Percentiles rank a stretch among this genome's conserved stretches.
Evolutionary conservation across 164 flowering plant genomes (phyloP).

Genomic region (Brasenia schreberi): DNA sequence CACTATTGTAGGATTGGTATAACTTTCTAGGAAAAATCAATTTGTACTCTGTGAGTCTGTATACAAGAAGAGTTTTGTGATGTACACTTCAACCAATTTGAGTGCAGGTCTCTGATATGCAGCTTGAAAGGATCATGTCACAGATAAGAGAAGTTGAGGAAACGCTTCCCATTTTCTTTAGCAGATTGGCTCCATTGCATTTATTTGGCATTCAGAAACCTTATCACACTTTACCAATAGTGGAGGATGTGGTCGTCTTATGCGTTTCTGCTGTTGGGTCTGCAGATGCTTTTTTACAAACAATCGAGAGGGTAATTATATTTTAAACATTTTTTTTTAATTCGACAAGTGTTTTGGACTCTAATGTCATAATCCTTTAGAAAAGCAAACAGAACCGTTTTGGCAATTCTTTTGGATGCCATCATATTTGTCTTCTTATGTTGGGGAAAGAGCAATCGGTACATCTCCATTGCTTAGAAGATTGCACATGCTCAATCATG

Average conservation of each 20-base stretch:
- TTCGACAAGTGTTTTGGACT: neutral
- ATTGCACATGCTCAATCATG: neutral
- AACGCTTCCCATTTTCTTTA: slow-evolving; percentile 43
- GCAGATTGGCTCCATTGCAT: slow-evolving; percentile 45
- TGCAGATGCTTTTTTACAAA: slow-evolving; percentile 44
- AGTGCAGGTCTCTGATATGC: slow-evolving; percentile 33
- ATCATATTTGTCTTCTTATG: neutral
- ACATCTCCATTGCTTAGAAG: no score
- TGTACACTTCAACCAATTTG: neutral
- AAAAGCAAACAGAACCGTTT: neutral
- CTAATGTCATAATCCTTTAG: neutral
- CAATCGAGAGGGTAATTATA: slow-evolving; percentile 34
- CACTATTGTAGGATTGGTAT: no score
- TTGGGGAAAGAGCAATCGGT: no score
- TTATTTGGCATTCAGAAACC: slow-evolving; percentile 35
- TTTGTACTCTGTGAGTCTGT: no score
- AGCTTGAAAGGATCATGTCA: slow-evolving; percentile 27
- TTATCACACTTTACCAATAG: slow-evolving; percentile 22
- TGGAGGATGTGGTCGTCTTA: slow-evolving; percentile 22
- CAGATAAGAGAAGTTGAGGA: slow-evolving; percentile 26
- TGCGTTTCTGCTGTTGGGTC: slow-evolving; percentile 80
- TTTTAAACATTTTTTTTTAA: neutral
- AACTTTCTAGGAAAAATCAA: no score
- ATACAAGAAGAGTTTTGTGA: no score
- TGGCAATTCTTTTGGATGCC: neutral